phyloP scores from a whole-genome alignment of 805 yeast species.

The Starmera caribaea region DNA sequence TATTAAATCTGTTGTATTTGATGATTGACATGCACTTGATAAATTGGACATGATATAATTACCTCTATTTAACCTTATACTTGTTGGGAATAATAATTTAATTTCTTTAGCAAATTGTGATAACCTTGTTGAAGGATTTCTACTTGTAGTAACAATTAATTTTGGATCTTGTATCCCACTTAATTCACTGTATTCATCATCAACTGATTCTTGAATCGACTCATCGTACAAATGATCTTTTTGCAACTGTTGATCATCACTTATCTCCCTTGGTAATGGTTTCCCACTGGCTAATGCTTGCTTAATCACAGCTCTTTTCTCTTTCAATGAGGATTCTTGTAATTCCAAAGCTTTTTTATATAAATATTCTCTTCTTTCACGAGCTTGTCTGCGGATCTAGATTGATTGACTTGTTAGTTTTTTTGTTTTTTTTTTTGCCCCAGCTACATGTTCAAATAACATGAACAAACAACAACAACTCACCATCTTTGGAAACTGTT shows the following conservation, averaged over 20 bases:
- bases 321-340: conserved; percentile 79
- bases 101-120: conserved; percentile 92
- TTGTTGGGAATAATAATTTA: conserved; percentile 80
- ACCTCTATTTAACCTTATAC: conserved; percentile 89
- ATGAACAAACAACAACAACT: too few relatives aligned
- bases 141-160: conserved; percentile 83
- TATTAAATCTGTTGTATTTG: conserved; percentile 76
- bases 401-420: not conserved
- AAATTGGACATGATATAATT: conserved; percentile 77
- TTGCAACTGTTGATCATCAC: conserved; percentile 78
- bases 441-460: too few relatives aligned
- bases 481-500: too few relatives aligned
- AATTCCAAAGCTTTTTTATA: conserved; percentile 83
- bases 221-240: conserved; percentile 84
- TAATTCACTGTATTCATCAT: conserved; percentile 84
- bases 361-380: conserved; percentile 91
- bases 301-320: conserved; percentile 77
- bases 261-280: conserved; percentile 79
- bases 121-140: conserved; percentile 80
- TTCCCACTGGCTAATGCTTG: conserved; percentile 89
- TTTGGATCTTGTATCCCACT: conserved; percentile 89
- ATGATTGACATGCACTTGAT: conserved; percentile 72
- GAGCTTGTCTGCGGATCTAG: conserved; percentile 70
- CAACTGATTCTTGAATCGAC: conserved; percentile 53
- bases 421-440: too few relatives aligned